These are phyloP conservation scores for Claviceps sp. DNA, from an alignment of 2,329 filamentous ascomycete genomes.

Conservation along the genomic window DNA sequence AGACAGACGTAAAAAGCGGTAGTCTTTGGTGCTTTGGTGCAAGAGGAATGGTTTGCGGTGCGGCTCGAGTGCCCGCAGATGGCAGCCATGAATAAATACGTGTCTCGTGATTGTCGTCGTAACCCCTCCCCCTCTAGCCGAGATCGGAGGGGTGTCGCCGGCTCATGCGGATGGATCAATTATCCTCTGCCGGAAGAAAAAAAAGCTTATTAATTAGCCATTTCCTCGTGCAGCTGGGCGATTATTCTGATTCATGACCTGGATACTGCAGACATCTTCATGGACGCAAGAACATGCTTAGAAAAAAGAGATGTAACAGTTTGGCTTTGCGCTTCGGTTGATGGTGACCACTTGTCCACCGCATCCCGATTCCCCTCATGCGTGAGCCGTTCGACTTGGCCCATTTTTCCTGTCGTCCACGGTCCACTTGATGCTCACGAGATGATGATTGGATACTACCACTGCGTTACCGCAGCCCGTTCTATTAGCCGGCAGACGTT, in stretches of 20 bases:
- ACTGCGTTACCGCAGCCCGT: not conserved
- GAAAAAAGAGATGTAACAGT: not conserved
- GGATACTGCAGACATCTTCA: not conserved
- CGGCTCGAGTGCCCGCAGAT: not conserved
- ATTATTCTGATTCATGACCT: not conserved
- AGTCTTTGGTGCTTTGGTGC: not conserved
- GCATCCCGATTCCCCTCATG: not conserved
- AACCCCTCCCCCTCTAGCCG: slow-evolving; percentile 6
- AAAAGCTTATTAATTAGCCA: not conserved
- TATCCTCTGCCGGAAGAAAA: not conserved
- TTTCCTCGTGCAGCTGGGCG: not conserved
- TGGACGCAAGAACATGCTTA: not conserved
- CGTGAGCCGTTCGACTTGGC: not conserved
- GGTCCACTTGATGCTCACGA: not conserved
- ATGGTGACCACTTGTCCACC: not conserved
- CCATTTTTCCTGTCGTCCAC: not conserved
- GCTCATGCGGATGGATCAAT: too few relatives aligned
- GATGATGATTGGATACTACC: not conserved
- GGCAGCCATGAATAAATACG: not conserved
- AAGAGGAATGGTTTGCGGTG: not conserved
- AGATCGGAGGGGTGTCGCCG: slow-evolving; percentile 4
- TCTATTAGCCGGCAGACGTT: not conserved
- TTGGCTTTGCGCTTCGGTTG: not conserved
- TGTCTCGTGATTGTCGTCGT: not conserved
- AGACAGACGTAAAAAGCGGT: not conserved